Conservation (phyloP, 345 rosid species). For the Aquilaria yunnanensis region DNA sequence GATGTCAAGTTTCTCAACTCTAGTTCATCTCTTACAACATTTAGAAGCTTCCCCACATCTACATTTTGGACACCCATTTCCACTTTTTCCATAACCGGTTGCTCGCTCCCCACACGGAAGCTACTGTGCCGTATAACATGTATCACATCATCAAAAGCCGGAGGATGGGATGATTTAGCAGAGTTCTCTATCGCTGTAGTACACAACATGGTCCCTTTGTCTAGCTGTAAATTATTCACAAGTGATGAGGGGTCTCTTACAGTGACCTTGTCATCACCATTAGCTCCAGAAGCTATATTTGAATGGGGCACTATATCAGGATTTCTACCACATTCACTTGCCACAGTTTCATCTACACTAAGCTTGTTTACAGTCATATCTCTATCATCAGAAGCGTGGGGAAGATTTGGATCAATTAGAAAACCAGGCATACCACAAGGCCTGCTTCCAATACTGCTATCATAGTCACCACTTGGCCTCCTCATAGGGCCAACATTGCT, state of each 20-base stretch:
- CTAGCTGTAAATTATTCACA: constrained; percentile 33
- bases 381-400: not conserved
- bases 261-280: constrained; percentile 65
- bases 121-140: constrained; percentile 88
- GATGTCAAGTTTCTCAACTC: constrained; percentile 43
- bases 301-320: constrained; percentile 26
- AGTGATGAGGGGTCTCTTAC: constrained; percentile 47
- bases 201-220: constrained; percentile 33
- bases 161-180: constrained; percentile 37
- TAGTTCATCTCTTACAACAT: constrained; percentile 66
- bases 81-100: constrained; percentile 70
- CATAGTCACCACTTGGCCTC: constrained; percentile 17
- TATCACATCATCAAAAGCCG: constrained; percentile 77
- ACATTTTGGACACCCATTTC: constrained; percentile 75
- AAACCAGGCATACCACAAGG: constrained; percentile 4
- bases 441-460: constrained; percentile 11
- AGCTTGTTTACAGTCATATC: not conserved
- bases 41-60: constrained; percentile 71
- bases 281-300: constrained; percentile 26
- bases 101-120: constrained; percentile 82
- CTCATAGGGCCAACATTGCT: constrained; percentile 11
- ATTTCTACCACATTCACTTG: constrained; percentile 20
- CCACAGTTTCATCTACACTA: constrained; percentile 13
- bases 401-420: no score
- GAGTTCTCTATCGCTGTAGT: constrained; percentile 36